Evolutionary conservation across 176 grass and related monocot genomes (phyloP).

Genomic region (Neostapfia colusana): DNA sequence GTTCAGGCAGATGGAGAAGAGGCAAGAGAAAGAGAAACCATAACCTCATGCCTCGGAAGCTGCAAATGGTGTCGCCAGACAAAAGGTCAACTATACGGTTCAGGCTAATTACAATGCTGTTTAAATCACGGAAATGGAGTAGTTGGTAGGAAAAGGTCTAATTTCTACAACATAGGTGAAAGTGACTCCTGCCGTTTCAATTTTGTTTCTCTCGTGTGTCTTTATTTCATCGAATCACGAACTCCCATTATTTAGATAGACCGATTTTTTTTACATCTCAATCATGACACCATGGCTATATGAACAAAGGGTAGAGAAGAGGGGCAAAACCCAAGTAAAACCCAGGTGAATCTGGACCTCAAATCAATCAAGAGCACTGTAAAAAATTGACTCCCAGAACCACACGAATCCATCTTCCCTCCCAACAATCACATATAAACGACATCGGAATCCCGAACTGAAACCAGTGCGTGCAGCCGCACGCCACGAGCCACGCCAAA

Average conservation of each 20-base stretch:
- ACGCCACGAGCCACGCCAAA: background rate
- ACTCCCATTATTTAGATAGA: slow-evolving; percentile 11
- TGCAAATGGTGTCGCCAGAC: slow-evolving; percentile 41
- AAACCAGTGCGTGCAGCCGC: background rate
- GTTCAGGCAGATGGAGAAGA: slow-evolving; percentile 41
- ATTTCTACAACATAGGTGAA: slow-evolving; percentile 35
- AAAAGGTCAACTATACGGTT: slow-evolving; percentile 20
- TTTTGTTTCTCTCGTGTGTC: slow-evolving; percentile 7
- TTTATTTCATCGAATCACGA: slow-evolving; percentile 22
- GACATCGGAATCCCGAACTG: background rate
- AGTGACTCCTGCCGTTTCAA: slow-evolving; percentile 33
- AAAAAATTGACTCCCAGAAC: background rate
- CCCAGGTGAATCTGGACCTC: slow-evolving; percentile 30
- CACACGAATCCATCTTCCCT: slow-evolving; percentile 1
- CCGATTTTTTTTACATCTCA: slow-evolving; percentile 15
- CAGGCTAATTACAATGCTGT: slow-evolving; percentile 24
- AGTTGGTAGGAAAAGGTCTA: slow-evolving; percentile 32
- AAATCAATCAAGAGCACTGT: background rate
- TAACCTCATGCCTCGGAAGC: slow-evolving; percentile 38
- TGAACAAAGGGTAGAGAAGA: background rate
- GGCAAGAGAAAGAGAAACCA: slow-evolving; percentile 49
- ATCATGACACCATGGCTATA: background rate
- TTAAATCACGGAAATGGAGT: background rate
- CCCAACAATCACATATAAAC: background rate
- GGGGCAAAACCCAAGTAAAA: slow-evolving; percentile 9